Percentiles rank a stretch among this genome's conserved stretches.
These are phyloP conservation scores for Microbotryomycetes sp. DNA, from an alignment of 1,284 basidiomycete genomes.

Conservation along the genomic window DNA sequence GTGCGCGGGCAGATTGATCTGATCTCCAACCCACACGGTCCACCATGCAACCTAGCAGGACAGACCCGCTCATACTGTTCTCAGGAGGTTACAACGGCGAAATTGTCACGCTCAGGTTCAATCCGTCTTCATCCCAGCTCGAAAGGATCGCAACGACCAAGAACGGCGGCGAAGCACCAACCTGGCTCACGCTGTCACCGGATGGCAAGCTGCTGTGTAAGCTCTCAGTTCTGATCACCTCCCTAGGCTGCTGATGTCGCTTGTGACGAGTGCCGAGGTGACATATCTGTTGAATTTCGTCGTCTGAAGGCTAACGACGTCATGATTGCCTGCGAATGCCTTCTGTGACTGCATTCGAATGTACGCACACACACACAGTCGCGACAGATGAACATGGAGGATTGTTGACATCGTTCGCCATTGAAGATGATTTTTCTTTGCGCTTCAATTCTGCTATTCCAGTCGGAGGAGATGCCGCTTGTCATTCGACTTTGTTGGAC, in stretches of 20 bases:
- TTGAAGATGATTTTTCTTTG: neutral
- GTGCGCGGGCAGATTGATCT: too few species aligned
- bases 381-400: slow-evolving; percentile 5
- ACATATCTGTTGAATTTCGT: neutral
- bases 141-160: neutral
- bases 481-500: slow-evolving; percentile 12
- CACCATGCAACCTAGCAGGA: too few species aligned
- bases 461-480: slow-evolving; percentile 19
- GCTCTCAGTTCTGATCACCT: neutral
- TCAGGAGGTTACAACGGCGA: slow-evolving; percentile 20
- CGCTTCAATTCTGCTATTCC: neutral
- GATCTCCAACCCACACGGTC: too few species aligned
- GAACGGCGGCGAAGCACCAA: slow-evolving; percentile 16
- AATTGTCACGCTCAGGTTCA: slow-evolving; percentile 20
- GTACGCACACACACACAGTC: neutral
- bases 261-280: neutral
- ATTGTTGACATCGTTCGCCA: neutral
- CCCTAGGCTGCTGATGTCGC: neutral
- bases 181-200: slow-evolving; percentile 17
- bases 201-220: neutral
- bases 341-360: too few species aligned
- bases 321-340: too few species aligned
- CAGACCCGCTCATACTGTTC: slow-evolving; percentile 5
- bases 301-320: too few species aligned
- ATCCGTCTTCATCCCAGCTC: slow-evolving; percentile 3